Evolutionary conservation across 192 early-diverging fungal species (phyloP).

Genomic region (Backusella sp.): DNA sequence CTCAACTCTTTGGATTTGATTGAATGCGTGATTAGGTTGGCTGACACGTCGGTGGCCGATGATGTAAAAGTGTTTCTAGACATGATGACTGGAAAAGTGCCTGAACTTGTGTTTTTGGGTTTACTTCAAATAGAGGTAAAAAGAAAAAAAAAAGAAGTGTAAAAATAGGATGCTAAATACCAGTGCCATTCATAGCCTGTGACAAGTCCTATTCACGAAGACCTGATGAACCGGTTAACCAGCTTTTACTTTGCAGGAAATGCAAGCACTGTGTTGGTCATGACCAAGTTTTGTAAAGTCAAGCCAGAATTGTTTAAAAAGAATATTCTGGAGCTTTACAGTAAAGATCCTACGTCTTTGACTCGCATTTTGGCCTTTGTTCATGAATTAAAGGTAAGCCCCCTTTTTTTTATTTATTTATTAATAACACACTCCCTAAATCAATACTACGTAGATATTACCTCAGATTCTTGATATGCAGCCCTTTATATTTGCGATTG

Average conservation of each 20-base stretch:
- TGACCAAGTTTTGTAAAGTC: slow-evolving; percentile 71
- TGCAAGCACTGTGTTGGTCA: slow-evolving; percentile 60
- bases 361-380: slow-evolving; percentile 72
- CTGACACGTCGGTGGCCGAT: slow-evolving; percentile 55
- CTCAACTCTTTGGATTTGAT: slow-evolving; percentile 76
- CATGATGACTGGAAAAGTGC: slow-evolving; percentile 50
- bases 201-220: slow-evolving; percentile 55
- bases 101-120: slow-evolving; percentile 73
- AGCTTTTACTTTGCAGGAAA: slow-evolving; percentile 66
- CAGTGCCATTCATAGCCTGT: slow-evolving; percentile 35
- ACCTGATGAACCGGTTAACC: slow-evolving; percentile 60
- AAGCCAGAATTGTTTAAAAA: slow-evolving; percentile 55
- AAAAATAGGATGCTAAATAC: too few relatives aligned
- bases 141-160: not conserved
- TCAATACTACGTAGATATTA: slow-evolving; percentile 53
- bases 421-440: slow-evolving; percentile 34
- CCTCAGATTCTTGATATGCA: slow-evolving; percentile 65
- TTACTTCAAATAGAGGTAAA: slow-evolving; percentile 65
- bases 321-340: slow-evolving; percentile 70
- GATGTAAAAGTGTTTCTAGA: slow-evolving; percentile 68
- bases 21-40: slow-evolving; percentile 57
- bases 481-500: slow-evolving; percentile 70
- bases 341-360: slow-evolving; percentile 58
- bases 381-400: slow-evolving; percentile 73
- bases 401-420: slow-evolving; percentile 3